Conservation (phyloP, 257 asterid species). For the Jaltomata sinuosa region DNA sequence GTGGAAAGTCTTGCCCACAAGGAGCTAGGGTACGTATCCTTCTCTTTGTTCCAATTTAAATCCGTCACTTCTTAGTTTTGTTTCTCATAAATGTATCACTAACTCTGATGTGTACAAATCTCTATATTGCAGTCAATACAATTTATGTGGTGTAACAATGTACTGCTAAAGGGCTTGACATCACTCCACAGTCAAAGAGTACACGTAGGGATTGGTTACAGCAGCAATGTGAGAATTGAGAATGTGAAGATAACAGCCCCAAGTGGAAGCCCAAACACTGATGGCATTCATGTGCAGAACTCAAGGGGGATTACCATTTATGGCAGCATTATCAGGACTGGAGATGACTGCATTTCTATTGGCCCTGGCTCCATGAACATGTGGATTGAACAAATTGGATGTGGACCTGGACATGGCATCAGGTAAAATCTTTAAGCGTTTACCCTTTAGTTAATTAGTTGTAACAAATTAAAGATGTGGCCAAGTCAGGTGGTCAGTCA, state of each 20-base stretch:
- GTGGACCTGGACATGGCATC: constrained; percentile 3
- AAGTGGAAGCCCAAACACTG: constrained; percentile 4
- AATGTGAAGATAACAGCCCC: constrained; percentile 2
- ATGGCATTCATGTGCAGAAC: constrained; percentile 1
- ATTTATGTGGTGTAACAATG: constrained; percentile 1
- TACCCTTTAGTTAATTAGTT: background rate
- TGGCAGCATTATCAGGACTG: background rate
- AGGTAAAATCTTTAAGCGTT: background rate
- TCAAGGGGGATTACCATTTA: background rate
- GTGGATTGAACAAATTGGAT: constrained; percentile 1
- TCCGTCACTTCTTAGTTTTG: background rate
- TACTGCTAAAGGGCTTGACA: background rate
- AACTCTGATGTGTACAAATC: background rate
- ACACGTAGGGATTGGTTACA: background rate
- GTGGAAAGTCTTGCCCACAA: constrained; percentile 29
- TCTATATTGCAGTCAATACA: background rate
- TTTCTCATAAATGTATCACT: background rate
- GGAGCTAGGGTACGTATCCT: constrained; percentile 55
- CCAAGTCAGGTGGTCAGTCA: background rate
- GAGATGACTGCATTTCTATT: background rate
- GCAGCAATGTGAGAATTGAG: background rate
- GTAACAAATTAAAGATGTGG: background rate
- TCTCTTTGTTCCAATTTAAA: background rate
- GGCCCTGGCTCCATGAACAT: constrained; percentile 3
- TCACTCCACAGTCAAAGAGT: constrained; percentile 2